These are phyloP conservation scores for Ascochyta pisi DNA, from an alignment of 2,329 filamentous ascomycete species.

Conservation along the genomic window DNA sequence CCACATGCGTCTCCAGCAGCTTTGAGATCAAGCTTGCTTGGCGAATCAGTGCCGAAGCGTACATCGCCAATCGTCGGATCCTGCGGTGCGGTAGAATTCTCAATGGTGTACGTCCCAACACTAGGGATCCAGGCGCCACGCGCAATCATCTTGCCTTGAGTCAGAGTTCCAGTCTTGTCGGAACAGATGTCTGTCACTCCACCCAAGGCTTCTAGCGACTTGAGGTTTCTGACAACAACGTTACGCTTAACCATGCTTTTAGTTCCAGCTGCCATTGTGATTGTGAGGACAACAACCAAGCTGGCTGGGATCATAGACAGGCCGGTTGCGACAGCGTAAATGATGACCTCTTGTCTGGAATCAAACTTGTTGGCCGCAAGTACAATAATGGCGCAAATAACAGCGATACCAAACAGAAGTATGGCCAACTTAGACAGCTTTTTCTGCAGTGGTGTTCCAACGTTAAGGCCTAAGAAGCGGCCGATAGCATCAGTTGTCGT, in stretches of 20 bases:
- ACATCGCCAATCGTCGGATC: conserved; percentile 44
- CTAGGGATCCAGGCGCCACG: conserved; percentile 49
- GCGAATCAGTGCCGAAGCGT: conserved; percentile 32
- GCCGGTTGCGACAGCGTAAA: conserved; percentile 50
- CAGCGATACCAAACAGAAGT: conserved; percentile 45
- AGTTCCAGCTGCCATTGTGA: conserved; percentile 50
- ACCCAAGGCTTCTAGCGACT: conserved; percentile 46
- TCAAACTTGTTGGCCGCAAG: conserved; percentile 49
- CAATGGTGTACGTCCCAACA: conserved; percentile 47
- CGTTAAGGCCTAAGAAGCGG: conserved; percentile 50
- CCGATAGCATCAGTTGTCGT: conserved; percentile 54
- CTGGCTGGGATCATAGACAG: conserved; percentile 50
- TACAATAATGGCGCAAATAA: conserved; percentile 50
- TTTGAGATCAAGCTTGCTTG: conserved; percentile 33
- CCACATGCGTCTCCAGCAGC: conserved; percentile 17
- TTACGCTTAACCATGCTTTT: conserved; percentile 48
- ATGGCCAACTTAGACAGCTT: conserved; percentile 47
- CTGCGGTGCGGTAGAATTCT: conserved; percentile 42
- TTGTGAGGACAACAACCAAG: conserved; percentile 48
- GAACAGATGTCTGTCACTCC: conserved; percentile 48
- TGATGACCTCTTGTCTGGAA: conserved; percentile 49
- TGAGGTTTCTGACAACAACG: conserved; percentile 45
- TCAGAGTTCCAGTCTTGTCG: conserved; percentile 48
- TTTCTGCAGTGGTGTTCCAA: conserved; percentile 49
- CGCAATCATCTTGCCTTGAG: conserved; percentile 53